Evolutionary conservation across 768 basidiomycete species (phyloP).

Genomic region (Tricholoma hemisulphureum): DNA sequence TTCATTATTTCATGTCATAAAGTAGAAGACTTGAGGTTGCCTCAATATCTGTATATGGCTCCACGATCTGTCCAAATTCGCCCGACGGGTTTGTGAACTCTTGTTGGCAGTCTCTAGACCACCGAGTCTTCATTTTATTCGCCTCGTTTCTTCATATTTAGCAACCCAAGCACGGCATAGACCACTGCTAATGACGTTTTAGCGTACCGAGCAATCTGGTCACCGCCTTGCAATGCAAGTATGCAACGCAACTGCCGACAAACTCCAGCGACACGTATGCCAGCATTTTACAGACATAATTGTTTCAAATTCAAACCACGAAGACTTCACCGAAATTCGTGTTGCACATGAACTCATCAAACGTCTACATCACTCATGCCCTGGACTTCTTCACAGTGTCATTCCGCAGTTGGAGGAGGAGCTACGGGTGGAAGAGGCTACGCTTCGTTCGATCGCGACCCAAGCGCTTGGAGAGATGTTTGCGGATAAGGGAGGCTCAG

Average conservation of each 20-base stretch:
- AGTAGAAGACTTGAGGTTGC: background rate
- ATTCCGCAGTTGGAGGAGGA: constrained; percentile 93
- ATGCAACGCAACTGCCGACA: constrained; percentile 80
- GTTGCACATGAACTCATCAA: constrained; percentile 85
- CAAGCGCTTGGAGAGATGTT: constrained; percentile 91
- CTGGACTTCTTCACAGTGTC: constrained; percentile 81
- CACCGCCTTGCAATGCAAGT: constrained; percentile 83
- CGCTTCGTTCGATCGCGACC: constrained; percentile 77
- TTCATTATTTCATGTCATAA: background rate
- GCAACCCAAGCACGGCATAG: background rate
- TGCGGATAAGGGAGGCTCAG: constrained; percentile 67
- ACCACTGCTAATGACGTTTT: constrained; percentile 7
- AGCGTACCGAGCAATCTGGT: constrained; percentile 72
- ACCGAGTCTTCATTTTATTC: background rate
- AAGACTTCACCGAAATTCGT: constrained; percentile 67
- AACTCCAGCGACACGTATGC: constrained; percentile 84
- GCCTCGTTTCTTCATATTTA: background rate
- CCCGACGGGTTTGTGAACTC: background rate
- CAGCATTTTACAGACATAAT: constrained; percentile 94
- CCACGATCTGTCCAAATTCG: background rate
- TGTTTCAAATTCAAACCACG: constrained; percentile 55
- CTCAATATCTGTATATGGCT: background rate
- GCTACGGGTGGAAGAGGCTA: constrained; percentile 69
- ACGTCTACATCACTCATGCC: constrained; percentile 75
- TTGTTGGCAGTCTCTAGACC: background rate